A percentile compares a stretch with the other conserved stretches of the same genome.
Evolutionary conservation across 305 asterid genomes (phyloP).

Genomic region (Petunia hybrid): DNA sequence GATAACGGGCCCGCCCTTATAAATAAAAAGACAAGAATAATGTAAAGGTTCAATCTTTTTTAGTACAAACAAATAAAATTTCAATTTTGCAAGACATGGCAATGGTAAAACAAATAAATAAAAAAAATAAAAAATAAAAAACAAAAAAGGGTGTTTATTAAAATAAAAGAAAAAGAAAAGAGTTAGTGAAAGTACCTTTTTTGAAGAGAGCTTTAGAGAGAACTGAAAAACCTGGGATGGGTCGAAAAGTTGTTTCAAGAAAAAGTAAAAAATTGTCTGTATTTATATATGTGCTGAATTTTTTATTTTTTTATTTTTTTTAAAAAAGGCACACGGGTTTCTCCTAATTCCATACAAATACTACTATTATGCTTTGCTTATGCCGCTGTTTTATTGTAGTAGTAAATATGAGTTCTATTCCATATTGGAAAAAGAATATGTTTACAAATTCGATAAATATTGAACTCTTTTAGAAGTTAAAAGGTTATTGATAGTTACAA

Average conservation of each 20-base stretch:
- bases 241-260: neutral
- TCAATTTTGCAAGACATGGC: neutral
- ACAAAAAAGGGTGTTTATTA: neutral
- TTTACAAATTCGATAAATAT: neutral
- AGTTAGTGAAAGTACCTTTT: neutral
- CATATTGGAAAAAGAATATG: neutral
- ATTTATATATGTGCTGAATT: neutral
- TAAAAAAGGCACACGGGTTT: neutral
- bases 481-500: neutral
- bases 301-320: too few relatives aligned
- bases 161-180: neutral
- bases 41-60: constrained; percentile 2
- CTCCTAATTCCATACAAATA: neutral
- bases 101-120: constrained; percentile 16
- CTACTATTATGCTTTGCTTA: neutral
- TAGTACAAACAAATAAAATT: constrained; percentile 22
- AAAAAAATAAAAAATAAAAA: neutral
- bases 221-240: neutral
- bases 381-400: neutral
- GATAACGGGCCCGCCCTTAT: too few relatives aligned
- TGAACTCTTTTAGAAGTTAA: too few relatives aligned
- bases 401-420: neutral
- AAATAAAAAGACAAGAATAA: neutral
- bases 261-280: neutral
- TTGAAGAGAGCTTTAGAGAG: neutral